Base-by-base conservation (phyloP, 2,329 filamentous ascomycete genomes). In the Cladosporium sp. region DNA sequence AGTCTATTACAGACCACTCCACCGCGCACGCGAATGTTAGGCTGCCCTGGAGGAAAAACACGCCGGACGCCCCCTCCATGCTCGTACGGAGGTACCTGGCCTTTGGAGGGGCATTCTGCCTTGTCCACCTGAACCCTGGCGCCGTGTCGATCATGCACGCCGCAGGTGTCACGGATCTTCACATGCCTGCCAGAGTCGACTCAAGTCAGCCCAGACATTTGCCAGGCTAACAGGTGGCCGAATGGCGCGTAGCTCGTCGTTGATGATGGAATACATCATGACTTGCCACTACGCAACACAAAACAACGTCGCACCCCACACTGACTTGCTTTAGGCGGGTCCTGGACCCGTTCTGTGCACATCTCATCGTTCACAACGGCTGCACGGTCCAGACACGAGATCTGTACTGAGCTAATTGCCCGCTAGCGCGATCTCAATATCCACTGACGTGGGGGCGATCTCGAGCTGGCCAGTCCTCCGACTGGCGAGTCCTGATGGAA, bases 231-330 rank as follows among this genome's bases (percentile, higher is more conserved):
- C 36, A 28, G 20, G 37, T 28, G 19, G 37, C 49, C 36, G n/a
- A 25, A n/a, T 51, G n/a, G 7, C 11, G 28, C 14, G 12, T 19
- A n/a, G 19, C 28, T 28, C n/a, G 17, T 28, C 15, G 25, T 47
- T 20, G 30, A 36, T 22, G 36, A 56, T 56, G 25, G 30, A 56
- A 56, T 56, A 56, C 54, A 56, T 56, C 54, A 56, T 56, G 54
- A 56, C 54, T 56, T 56, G 22, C 36, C 39, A 12, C 40, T 55
- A 55, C 39, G n/a, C 39, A 37, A 34, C 11, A 25, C 52, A 47
- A 45, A 43, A 45, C 54, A 30, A 5, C 54, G 20, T 49, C 9
- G 15, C 19, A 39, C 54, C 54, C 54, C 54, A 56, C 54, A 56
- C 36, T 49, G 54, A 25, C 20, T 25, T 49, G 19, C 19, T 15